These are phyloP conservation scores for Avena sativa DNA, from an alignment of 176 grass and related monocot genomes.

Conservation along the genomic window DNA sequence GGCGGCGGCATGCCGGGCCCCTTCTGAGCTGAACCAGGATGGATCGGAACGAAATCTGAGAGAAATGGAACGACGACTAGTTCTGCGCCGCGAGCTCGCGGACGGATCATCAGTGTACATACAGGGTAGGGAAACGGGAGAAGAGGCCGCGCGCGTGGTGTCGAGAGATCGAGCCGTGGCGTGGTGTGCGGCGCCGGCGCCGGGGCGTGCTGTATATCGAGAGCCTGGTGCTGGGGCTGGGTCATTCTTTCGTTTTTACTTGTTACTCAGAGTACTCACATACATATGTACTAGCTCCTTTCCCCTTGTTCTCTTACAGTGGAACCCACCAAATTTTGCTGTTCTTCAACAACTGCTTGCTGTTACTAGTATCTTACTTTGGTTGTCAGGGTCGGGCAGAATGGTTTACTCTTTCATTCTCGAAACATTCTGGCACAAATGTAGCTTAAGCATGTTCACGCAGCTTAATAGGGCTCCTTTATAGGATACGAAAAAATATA, in stretches of 20 bases:
- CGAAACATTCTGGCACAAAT: too few species aligned
- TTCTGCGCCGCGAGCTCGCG: background rate
- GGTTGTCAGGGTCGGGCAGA: background rate
- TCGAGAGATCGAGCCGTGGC: background rate
- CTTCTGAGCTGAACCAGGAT: conserved; percentile 35
- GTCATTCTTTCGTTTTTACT: conserved; percentile 47
- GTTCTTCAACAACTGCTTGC: background rate
- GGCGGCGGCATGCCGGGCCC: conserved; percentile 30
- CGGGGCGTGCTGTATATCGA: background rate
- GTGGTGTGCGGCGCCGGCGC: background rate
- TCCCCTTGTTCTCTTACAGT: background rate
- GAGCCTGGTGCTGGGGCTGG: conserved; percentile 5
- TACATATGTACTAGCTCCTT: background rate
- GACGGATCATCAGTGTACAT: conserved; percentile 32
- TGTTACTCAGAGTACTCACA: background rate
- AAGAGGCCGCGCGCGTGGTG: background rate
- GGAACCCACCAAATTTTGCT: conserved; percentile 46
- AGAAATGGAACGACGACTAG: background rate
- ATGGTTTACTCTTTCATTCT: background rate
- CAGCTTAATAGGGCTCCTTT: too few species aligned
- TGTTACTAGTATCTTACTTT: background rate
- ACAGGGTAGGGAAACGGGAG: conserved; percentile 39
- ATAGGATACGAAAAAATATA: too few species aligned
- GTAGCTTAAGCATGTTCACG: background rate
- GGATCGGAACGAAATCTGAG: background rate